phyloP scores from a whole-genome alignment of 371 early-diverging fungal species.

The Nematocida sp. region DNA sequence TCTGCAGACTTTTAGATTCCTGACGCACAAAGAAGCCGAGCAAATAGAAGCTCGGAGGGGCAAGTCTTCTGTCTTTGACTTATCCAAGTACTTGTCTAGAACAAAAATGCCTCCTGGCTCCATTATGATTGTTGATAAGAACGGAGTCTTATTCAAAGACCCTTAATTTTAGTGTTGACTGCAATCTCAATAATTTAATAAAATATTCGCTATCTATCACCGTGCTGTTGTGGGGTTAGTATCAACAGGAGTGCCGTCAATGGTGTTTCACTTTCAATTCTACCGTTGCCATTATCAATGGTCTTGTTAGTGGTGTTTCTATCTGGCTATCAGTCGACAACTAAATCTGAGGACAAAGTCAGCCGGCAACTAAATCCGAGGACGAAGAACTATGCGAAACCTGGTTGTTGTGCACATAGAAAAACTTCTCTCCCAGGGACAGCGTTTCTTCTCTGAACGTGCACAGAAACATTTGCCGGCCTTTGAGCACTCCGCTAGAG shows the following conservation, averaged over 20 bases:
- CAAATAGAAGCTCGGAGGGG: background rate
- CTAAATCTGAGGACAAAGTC: no score
- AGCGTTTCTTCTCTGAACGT: constrained; percentile 61
- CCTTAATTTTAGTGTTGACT: no score
- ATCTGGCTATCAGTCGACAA: no score
- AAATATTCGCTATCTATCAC: no score
- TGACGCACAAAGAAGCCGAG: constrained; percentile 18
- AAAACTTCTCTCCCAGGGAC: constrained; percentile 53
- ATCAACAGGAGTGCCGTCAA: no score
- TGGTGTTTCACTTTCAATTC: no score
- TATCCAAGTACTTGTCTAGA: background rate
- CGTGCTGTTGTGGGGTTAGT: no score
- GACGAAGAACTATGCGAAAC: background rate
- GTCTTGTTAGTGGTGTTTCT: no score
- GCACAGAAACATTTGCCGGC: constrained; percentile 59
- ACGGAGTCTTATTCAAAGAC: constrained; percentile 9
- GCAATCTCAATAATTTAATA: no score
- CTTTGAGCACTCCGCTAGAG: background rate
- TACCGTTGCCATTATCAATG: no score
- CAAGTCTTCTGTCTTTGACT: background rate
- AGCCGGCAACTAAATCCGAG: no score
- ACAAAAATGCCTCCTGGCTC: background rate
- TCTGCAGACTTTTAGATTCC: constrained; percentile 13
- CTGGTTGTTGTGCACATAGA: constrained; percentile 40
- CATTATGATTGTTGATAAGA: background rate